These are phyloP conservation scores for Hypoxylon subgilvum DNA, from an alignment of 495 filamentous ascomycete genomes.

Conservation along the genomic window DNA sequence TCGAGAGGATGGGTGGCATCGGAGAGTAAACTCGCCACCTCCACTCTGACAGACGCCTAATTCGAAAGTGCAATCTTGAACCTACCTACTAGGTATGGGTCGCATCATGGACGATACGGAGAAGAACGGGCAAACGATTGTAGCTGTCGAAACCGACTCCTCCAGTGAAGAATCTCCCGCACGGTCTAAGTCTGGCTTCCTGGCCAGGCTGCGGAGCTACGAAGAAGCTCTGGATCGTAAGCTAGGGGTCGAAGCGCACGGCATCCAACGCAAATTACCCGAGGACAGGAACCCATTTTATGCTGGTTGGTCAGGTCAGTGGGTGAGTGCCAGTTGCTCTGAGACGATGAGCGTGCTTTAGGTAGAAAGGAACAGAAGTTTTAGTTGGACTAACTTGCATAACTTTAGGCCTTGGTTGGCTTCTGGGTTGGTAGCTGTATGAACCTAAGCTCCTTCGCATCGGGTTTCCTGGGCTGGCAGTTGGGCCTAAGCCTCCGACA, in stretches of 20 bases:
- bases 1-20: background rate
- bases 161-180: conserved; percentile 15
- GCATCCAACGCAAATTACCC: conserved; percentile 58
- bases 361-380: background rate
- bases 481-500: conserved; percentile 57
- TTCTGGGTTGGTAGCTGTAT: conserved; percentile 60
- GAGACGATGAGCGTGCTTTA: background rate
- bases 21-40: background rate
- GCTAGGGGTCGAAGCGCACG: conserved; percentile 60
- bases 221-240: conserved; percentile 59
- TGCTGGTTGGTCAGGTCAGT: conserved; percentile 38
- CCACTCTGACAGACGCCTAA: background rate
- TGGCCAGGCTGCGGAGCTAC: conserved; percentile 42
- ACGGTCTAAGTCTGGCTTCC: conserved; percentile 1
- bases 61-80: background rate
- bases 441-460: conserved; percentile 61
- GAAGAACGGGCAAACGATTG: conserved; percentile 6
- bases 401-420: conserved; percentile 21
- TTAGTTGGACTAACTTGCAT: too few relatives aligned
- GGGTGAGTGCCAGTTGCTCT: conserved; percentile 37
- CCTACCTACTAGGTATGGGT: conserved; percentile 9
- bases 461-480: conserved; percentile 56
- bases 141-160: conserved; percentile 7
- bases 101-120: conserved; percentile 13
- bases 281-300: conserved; percentile 51